Percentiles rank a stretch among this genome's conserved stretches.
Evolutionary conservation across 441 rosid genomes (phyloP).

Genomic region (Brassica balearica): DNA sequence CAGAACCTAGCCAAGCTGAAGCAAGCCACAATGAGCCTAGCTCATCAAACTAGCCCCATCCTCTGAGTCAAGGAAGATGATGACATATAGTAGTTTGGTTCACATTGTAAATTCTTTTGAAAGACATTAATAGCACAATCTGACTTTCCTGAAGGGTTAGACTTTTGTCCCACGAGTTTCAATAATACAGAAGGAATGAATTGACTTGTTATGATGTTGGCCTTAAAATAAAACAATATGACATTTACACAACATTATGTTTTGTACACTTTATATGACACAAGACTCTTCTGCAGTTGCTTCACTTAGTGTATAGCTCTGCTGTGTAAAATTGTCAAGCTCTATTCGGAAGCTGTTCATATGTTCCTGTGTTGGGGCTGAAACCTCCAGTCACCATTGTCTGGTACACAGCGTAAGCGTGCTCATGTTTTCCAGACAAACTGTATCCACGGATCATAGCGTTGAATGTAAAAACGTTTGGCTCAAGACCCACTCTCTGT

Average conservation of each 20-base stretch:
- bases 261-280: constrained; percentile 34
- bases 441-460: constrained; percentile 86
- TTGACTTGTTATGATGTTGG: constrained; percentile 28
- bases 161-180: constrained; percentile 28
- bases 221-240: constrained; percentile 29
- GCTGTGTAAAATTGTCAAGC: constrained; percentile 42
- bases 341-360: constrained; percentile 87
- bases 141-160: constrained; percentile 15
- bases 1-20: constrained; percentile 35
- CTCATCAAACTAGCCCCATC: constrained; percentile 32
- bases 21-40: constrained; percentile 22
- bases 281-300: constrained; percentile 13
- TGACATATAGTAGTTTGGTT: constrained; percentile 29
- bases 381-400: constrained; percentile 88
- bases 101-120: constrained; percentile 37
- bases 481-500: constrained; percentile 69
- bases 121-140: constrained; percentile 18
- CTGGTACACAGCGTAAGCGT: constrained; percentile 79
- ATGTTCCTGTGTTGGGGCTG: constrained; percentile 80
- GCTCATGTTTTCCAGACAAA: constrained; percentile 70
- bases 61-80: constrained; percentile 21
- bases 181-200: constrained; percentile 29
- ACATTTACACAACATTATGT: constrained; percentile 42
- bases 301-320: constrained; percentile 31
- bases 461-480: constrained; percentile 89